phyloP scores from a whole-genome alignment of 129 eudicot genomes.

The Tagetes erecta region DNA sequence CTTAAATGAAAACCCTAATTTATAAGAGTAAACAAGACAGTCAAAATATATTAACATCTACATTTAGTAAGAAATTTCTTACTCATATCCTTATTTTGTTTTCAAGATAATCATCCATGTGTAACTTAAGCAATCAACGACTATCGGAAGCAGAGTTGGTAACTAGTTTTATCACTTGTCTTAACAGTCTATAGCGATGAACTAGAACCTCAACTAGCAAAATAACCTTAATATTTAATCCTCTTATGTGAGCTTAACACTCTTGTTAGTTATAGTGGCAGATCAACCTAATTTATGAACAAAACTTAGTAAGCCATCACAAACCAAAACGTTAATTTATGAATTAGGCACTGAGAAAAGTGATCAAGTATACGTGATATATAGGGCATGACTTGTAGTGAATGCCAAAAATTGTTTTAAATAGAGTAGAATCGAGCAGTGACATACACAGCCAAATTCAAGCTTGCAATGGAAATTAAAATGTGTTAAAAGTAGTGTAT shows the following conservation, averaged over 20 bases:
- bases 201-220: slow-evolving; percentile 23
- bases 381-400: not conserved
- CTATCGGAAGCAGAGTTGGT: slow-evolving; percentile 1
- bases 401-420: not conserved
- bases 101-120: slow-evolving; percentile 21
- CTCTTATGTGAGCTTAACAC: not conserved
- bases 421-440: not conserved
- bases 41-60: slow-evolving; percentile 11
- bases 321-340: not conserved
- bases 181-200: slow-evolving; percentile 2
- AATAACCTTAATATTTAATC: too few species aligned
- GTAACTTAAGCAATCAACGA: not conserved
- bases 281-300: not conserved
- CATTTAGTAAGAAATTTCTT: slow-evolving; percentile 12
- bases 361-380: not conserved
- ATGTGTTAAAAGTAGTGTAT: not conserved
- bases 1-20: slow-evolving; percentile 5
- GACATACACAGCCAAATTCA: not conserved
- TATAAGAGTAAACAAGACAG: slow-evolving; percentile 8
- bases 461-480: not conserved
- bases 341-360: slow-evolving; percentile 5
- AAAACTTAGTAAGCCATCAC: slow-evolving; percentile 17
- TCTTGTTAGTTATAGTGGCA: not conserved
- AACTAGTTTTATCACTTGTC: slow-evolving; percentile 1
- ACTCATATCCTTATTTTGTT: not conserved